Evolutionary conservation across 768 basidiomycete species (phyloP), one percentile per base, ranked within the genome.

Genomic region (Kwoniella sp.): DNA sequence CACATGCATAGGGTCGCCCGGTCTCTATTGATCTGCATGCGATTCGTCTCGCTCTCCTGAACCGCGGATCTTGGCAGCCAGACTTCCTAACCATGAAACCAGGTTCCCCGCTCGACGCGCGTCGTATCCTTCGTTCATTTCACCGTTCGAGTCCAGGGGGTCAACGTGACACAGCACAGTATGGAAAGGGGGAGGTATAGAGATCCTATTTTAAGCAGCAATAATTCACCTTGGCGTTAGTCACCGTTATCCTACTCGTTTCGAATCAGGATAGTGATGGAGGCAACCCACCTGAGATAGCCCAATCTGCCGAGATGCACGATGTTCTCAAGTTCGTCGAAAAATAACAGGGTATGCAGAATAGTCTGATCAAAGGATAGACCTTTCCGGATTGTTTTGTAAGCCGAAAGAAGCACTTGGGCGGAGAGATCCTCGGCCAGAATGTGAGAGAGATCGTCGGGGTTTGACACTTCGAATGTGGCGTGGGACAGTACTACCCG

Each of bases 381-480:
- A 34, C 29, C 11, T 9, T 41, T 22, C 13, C 41, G 37, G 26
- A 61, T 20, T 12, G 34, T 28, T 3, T 38, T 12, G 25, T 25
- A 0, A 15, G 45, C 45, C 58, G 29, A 38, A 45, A 20, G 7
- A 4, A 71, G 54, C 4, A 75, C 30, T 45, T 75, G 73, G 9
- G 25, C 15, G 3, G 62, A 59, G 12, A 77, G 58, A 20, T 74
- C 75, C n/a, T 67, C 61, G 3, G 71, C 28, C 31, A 77, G 11
- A 50, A 74, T 55, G 11, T 63, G 52, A 0, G 70, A 25, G 1
- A 77, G 58, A 9, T 74, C 71, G 11, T 57, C 59, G 22, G 62
- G 28, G 45, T 73, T 66, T 17, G 58, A 28, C 1, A 77, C 41
- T 22, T 70, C 66, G 62, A 77, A 74, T 30, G 75, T 60, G 38